These are phyloP conservation scores for Tolypocladium pustulatum DNA, from an alignment of 2,329 filamentous ascomycete genomes.

Conservation along the genomic window DNA sequence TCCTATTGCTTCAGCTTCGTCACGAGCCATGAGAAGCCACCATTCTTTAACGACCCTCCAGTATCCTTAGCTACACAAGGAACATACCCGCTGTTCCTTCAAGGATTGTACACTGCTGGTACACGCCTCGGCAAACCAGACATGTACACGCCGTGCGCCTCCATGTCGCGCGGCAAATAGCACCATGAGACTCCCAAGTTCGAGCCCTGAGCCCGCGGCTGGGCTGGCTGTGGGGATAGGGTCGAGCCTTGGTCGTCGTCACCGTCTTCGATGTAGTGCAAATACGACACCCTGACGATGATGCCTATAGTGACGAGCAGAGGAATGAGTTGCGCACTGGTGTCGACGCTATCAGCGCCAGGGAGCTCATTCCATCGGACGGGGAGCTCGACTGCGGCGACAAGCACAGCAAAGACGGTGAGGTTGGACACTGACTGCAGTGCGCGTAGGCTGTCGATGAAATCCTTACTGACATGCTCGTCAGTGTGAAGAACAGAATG, in stretches of 20 bases:
- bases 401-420: constrained; percentile 16
- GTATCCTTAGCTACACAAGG: no score
- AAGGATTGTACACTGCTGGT: neutral
- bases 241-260: neutral
- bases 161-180: neutral
- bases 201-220: neutral
- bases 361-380: constrained; percentile 21
- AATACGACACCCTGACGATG: constrained; percentile 13
- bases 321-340: constrained; percentile 19
- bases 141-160: neutral
- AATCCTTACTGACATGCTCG: neutral
- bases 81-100: neutral
- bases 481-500: neutral
- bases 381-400: constrained; percentile 21
- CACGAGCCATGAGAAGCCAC: no score
- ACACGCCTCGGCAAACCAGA: neutral
- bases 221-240: neutral
- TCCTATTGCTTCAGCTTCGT: no score
- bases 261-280: constrained; percentile 8
- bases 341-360: constrained; percentile 12
- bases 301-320: constrained; percentile 19
- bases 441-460: neutral
- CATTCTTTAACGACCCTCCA: no score
- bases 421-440: constrained; percentile 9
- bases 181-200: neutral